These are phyloP conservation scores for Cyclotella atomus DNA, from an alignment of 108 stramenopile genomes.

Conservation along the genomic window DNA sequence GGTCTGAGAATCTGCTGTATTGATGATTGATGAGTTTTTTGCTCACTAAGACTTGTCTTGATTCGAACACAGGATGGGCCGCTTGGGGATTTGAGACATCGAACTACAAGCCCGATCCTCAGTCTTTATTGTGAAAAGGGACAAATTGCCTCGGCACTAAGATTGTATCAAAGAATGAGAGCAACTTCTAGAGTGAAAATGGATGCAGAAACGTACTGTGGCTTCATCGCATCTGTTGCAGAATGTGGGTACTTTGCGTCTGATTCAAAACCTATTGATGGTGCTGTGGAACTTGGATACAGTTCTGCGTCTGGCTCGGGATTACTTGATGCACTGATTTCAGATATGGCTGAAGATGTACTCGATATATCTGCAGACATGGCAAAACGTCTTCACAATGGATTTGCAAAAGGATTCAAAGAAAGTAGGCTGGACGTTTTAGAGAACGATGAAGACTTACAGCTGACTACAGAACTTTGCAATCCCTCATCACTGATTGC, in stretches of 20 bases:
- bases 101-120: conserved; percentile 52
- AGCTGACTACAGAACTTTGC: conserved; percentile 15
- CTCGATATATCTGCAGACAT: conserved; percentile 53
- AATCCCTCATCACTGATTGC: conserved; percentile 28
- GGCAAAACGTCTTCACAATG: conserved; percentile 26
- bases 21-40: background rate
- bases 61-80: conserved; percentile 12
- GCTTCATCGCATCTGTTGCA: conserved; percentile 50
- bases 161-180: conserved; percentile 54
- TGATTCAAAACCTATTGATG: conserved; percentile 38
- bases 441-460: conserved; percentile 31
- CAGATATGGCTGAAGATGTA: conserved; percentile 57
- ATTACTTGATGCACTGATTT: conserved; percentile 36
- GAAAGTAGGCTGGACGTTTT: conserved; percentile 29
- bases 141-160: conserved; percentile 44
- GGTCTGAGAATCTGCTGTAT: too few species aligned
- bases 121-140: conserved; percentile 53
- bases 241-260: conserved; percentile 41
- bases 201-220: conserved; percentile 45
- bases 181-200: conserved; percentile 46
- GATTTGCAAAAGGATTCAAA: conserved; percentile 45
- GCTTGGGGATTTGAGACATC: conserved; percentile 35
- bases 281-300: conserved; percentile 49
- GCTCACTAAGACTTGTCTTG: background rate
- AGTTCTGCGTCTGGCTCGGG: conserved; percentile 29